A percentile compares a stretch with the other conserved stretches of the same genome.
phyloP scores from a whole-genome alignment of 352 stramenopile genomes.

The Globisporangium nodosum region DNA sequence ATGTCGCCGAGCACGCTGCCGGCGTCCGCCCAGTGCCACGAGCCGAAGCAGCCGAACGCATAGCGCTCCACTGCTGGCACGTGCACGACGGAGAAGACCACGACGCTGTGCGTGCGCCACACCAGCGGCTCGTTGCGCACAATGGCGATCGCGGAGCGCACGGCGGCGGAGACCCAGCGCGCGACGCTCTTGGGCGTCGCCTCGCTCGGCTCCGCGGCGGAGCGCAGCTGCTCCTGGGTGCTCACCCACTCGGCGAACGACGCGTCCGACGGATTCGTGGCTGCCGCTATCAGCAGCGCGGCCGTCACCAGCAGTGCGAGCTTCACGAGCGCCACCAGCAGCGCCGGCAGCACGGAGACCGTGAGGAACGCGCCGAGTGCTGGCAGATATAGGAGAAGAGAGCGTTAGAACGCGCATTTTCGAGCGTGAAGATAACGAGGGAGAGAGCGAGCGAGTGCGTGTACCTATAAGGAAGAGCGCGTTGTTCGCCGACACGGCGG shows the following conservation, averaged over 20 bases:
- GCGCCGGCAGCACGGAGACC: constrained; percentile 51
- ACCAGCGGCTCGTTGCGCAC: constrained; percentile 55
- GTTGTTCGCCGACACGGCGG: constrained; percentile 49
- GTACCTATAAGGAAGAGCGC: constrained; percentile 65
- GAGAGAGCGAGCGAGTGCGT: constrained; percentile 7
- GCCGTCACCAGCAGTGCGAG: constrained; percentile 25
- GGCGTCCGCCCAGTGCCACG: constrained; percentile 71
- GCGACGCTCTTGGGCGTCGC: constrained; percentile 29
- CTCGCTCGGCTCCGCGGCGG: constrained; percentile 12
- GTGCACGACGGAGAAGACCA: constrained; percentile 62
- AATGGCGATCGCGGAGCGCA: constrained; percentile 62
- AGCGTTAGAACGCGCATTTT: background rate
- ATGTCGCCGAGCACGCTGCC: constrained; percentile 33
- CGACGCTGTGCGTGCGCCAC: constrained; percentile 55
- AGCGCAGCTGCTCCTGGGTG: constrained; percentile 49
- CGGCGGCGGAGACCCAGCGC: constrained; percentile 66
- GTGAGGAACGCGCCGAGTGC: constrained; percentile 70
- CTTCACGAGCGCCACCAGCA: constrained; percentile 39
- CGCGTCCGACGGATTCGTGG: constrained; percentile 64
- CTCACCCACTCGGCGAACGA: constrained; percentile 68
- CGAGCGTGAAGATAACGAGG: background rate
- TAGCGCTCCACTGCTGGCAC: constrained; percentile 57
- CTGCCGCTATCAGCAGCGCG: constrained; percentile 22
- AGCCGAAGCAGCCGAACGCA: constrained; percentile 57
- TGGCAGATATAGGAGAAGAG: constrained; percentile 9